Percentiles rank a stretch among this genome's conserved stretches.
phyloP scores from a whole-genome alignment of 2,329 filamentous ascomycete species.

The Apiospora pterosperma region DNA sequence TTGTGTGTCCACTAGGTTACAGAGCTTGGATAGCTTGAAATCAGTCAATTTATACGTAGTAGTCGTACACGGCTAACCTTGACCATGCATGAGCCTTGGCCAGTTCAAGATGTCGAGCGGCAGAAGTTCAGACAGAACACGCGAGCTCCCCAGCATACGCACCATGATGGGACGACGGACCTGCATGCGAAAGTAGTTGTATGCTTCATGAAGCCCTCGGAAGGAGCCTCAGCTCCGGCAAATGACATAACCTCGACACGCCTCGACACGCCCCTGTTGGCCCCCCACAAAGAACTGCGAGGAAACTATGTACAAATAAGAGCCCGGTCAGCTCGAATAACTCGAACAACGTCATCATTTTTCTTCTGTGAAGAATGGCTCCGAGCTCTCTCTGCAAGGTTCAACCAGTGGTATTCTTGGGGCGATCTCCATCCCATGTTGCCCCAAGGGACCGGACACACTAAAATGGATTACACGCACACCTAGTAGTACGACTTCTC shows the following conservation, averaged over 20 bases:
- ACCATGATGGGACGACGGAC: not conserved
- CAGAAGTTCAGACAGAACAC: not conserved
- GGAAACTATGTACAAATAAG: not conserved
- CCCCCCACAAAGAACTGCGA: too few species aligned
- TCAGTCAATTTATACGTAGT: not conserved
- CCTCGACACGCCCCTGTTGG: too few species aligned
- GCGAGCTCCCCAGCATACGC: not conserved
- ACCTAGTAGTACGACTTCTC: not conserved
- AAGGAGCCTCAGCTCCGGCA: not conserved
- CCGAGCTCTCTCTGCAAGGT: too few species aligned
- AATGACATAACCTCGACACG: not conserved
- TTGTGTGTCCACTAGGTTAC: too few species aligned
- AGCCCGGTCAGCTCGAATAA: not conserved
- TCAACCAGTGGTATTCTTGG: too few species aligned
- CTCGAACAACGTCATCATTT: not conserved
- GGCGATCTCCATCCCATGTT: too few species aligned
- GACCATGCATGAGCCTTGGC: not conserved
- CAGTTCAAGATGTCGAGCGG: not conserved
- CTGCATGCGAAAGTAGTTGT: not conserved
- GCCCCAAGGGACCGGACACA: not conserved
- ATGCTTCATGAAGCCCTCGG: too few species aligned
- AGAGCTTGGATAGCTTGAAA: too few species aligned
- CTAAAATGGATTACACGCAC: constrained; percentile 1
- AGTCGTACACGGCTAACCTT: not conserved
- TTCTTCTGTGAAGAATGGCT: not conserved